Evolutionary conservation across 140 eudicot species (phyloP).

Genomic region (Cichorium intybus): DNA sequence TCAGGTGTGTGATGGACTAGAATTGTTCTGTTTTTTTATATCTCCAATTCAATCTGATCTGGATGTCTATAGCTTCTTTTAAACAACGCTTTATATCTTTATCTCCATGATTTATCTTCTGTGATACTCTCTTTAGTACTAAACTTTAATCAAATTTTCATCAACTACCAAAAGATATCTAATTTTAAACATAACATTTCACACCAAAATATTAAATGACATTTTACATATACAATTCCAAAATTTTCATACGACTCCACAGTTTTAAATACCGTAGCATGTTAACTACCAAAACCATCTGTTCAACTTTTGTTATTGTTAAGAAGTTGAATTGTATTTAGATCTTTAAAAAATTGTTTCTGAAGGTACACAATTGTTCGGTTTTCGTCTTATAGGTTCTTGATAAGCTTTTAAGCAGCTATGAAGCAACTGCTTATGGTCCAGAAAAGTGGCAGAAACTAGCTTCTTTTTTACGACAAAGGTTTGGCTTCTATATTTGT

Average conservation of each 20-base stretch:
- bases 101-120: not conserved
- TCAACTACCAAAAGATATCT: not conserved
- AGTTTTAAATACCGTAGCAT: slow-evolving; percentile 1
- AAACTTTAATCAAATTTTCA: no score
- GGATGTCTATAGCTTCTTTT: not conserved
- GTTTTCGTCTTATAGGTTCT: slow-evolving; percentile 53
- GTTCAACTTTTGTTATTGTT: not conserved
- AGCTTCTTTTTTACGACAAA: slow-evolving; percentile 64
- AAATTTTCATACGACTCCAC: not conserved
- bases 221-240: not conserved
- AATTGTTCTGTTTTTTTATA: no score
- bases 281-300: not conserved
- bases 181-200: not conserved
- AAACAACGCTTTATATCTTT: not conserved
- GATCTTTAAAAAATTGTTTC: not conserved
- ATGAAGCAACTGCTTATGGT: slow-evolving; percentile 79
- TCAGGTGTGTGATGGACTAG: no score
- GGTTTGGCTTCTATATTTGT: slow-evolving; percentile 34
- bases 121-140: not conserved
- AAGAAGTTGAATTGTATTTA: not conserved
- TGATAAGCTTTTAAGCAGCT: slow-evolving; percentile 65
- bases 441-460: slow-evolving; percentile 94
- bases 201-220: not conserved
- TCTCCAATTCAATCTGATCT: no score
- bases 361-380: not conserved